Conservation (phyloP, 352 stramenopile species). For the Phytophthora idaei region DNA sequence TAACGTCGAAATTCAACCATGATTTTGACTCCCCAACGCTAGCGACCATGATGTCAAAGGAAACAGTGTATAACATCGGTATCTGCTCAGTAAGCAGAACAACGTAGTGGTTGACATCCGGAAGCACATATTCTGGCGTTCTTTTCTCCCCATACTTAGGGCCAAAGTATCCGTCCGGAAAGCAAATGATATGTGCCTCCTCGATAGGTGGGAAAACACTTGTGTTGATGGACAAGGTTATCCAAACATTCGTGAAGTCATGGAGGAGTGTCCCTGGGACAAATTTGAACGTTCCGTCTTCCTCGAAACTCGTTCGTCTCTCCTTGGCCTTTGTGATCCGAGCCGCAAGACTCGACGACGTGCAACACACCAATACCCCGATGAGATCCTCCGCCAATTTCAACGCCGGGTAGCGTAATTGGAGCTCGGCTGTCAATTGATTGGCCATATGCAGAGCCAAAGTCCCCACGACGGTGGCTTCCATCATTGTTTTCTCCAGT, state of each 20-base stretch:
- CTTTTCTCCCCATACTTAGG: no score
- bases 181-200: no score
- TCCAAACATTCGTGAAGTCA: neutral
- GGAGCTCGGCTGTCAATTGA: slow-evolving; percentile 1
- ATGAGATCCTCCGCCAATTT: neutral
- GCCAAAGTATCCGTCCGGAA: no score
- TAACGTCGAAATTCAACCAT: no score
- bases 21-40: no score
- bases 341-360: neutral
- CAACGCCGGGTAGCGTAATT: slow-evolving; percentile 1
- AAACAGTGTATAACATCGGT: no score
- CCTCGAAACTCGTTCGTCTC: neutral
- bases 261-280: neutral
- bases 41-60: no score
- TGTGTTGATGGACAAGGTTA: neutral
- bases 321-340: neutral
- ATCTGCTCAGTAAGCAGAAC: no score
- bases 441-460: slow-evolving; percentile 1
- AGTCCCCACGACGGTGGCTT: slow-evolving; percentile 1
- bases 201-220: no score
- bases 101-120: no score
- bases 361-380: neutral
- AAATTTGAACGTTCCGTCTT: neutral
- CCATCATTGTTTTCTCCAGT: neutral
- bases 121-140: no score